Conservation (phyloP, 2,329 filamentous ascomycete species). For the Botrytis porri region DNA sequence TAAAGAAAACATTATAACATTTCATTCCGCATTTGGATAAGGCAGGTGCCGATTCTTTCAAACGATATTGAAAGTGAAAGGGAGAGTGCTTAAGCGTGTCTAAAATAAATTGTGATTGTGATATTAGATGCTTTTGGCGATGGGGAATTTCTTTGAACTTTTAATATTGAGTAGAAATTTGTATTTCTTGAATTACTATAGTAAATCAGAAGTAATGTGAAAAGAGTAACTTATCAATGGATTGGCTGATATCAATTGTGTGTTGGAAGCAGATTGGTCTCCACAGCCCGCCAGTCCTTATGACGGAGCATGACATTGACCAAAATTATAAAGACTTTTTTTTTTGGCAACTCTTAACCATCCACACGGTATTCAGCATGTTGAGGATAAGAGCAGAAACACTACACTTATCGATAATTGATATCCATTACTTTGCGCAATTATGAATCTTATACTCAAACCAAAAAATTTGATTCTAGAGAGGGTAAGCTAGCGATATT, state of each 20-base stretch:
- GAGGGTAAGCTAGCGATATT: no score
- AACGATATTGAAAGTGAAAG: not conserved
- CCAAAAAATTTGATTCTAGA: no score
- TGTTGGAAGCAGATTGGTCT: not conserved
- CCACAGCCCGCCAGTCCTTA: not conserved
- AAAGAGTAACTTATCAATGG: not conserved
- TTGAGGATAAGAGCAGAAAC: no score
- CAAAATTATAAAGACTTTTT: not conserved
- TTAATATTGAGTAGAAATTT: not conserved
- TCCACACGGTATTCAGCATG: not conserved
- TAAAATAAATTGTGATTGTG: not conserved
- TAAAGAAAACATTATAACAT: not conserved
- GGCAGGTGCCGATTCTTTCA: not conserved
- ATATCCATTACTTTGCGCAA: no score
- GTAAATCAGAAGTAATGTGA: not conserved
- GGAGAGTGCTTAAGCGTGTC: not conserved
- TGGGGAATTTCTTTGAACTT: not conserved
- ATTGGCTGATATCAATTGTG: not conserved
- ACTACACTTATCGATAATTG: no score
- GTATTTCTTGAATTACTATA: not conserved
- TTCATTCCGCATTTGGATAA: not conserved
- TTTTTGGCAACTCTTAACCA: not conserved
- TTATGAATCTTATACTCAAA: no score
- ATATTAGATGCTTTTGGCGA: not conserved
- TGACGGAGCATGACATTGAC: not conserved